Evolutionary conservation across 2,329 filamentous ascomycete species (phyloP).

Genomic region (Paracoccidioides brasiliensis): DNA sequence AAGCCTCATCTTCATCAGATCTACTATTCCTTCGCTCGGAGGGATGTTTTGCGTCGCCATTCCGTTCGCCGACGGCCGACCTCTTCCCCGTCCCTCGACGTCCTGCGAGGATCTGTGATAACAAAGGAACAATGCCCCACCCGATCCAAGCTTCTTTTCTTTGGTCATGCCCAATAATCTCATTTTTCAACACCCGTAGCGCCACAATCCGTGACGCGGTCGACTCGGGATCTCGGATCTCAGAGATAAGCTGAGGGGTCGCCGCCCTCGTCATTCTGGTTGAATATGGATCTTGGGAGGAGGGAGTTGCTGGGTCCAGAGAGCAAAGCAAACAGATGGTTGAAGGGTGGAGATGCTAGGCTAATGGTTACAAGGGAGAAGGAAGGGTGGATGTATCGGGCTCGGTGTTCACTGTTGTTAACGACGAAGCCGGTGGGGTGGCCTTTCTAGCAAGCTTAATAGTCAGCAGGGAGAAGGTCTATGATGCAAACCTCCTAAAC

Average conservation of each 20-base stretch:
- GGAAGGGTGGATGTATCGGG: neutral
- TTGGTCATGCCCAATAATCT: conserved; percentile 74
- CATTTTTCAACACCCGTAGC: conserved; percentile 69
- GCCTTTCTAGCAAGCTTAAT: no score
- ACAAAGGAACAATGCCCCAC: conserved; percentile 48
- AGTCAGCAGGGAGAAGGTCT: neutral
- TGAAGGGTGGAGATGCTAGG: neutral
- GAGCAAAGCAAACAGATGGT: neutral
- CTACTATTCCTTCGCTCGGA: conserved; percentile 40
- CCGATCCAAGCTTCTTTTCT: conserved; percentile 70
- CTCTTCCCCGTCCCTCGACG: conserved; percentile 28
- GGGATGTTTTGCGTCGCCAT: conserved; percentile 13
- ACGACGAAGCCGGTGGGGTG: no score
- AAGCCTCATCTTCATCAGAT: conserved; percentile 52
- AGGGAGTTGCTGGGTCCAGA: neutral
- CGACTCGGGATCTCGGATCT: conserved; percentile 42
- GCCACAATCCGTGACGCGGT: conserved; percentile 36
- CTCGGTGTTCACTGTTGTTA: neutral
- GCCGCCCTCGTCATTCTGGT: conserved; percentile 42
- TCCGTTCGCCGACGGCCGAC: conserved; percentile 16
- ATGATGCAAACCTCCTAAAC: neutral
- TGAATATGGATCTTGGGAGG: neutral
- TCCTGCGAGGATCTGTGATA: conserved; percentile 37
- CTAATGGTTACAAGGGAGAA: no score
- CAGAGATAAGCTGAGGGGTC: conserved; percentile 42